Base-by-base conservation (phyloP, 306 rosid genomes). In the Betula pendula region DNA sequence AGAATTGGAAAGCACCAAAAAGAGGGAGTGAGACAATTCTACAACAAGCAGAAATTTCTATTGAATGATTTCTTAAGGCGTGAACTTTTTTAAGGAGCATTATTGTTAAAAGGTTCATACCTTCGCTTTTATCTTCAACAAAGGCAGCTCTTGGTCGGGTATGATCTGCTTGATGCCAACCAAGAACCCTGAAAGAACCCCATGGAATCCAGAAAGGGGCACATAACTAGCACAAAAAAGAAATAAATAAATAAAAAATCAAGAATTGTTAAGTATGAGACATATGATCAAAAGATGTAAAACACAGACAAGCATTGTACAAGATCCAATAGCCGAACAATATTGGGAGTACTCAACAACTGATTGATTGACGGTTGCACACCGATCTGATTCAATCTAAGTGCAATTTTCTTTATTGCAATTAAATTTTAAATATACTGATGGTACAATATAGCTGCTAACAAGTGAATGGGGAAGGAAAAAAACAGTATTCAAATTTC, bases 91-190 rank as follows among this genome's bases (percentile, higher is more conserved):
- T 6, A 0, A 8, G 13, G 16, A 38, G 12, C 22, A 40, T 33
- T 27, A 38, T 40, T 65, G 22, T 40, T 6, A 72, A 77, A 75
- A 45, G 25, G 20, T 49, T 25, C 84, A 78, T 74, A 94, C 98
- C 95, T 92, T 94, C 68, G 86, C 85, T 87, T 85, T 94, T 56
- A 92, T 60, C 81, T 85, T 92, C 73, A 94, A 53, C 53, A 83
- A 56, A 47, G 98, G 97, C 77, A 94, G 75, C 85, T 94, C 95
- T 80, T 92, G 96, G 81, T 94, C 98, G 6, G 98, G 98, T 82
- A 92, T 83, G 67, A 90, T 94, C 89, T 94, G 98, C 82, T 94
- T 94, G 81, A 94, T 85, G 79, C 98, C 96, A 82, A 94, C 98
- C 93, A 94, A 87, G 80, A 94, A 89, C 71, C 98, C 98, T 24